Evolutionary conservation across 2,329 filamentous ascomycete genomes (phyloP), one percentile per base, ranked within the genome.

Genomic region (Arthroderma uncinatum): DNA sequence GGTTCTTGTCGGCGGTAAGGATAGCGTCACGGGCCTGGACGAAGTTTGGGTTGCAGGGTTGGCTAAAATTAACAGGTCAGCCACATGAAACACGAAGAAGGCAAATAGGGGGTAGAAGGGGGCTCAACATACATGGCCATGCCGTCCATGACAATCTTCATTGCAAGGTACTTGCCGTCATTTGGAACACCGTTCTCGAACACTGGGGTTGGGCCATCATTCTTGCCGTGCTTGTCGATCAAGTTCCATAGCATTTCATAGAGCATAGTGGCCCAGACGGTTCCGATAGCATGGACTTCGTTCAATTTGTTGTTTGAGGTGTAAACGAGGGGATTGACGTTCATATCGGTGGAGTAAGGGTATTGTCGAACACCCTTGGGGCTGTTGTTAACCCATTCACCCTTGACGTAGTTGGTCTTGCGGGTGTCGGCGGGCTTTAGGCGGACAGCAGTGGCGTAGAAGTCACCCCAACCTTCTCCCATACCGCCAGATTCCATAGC

Each of bases 171-270:
- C n/a, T 53, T 60, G 33, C 59, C 59, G 39, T 60, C 59, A 14
- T 33, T 58, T 25, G 59, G 59, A 34, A 60, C 56, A 9, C 57
- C 55, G 40, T 48, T 37, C 47, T 50, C 25, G 33, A 60, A 44
- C 5, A 42, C 9, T n/a, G 59, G 59, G 2, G 16, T n/a, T 23
- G 50, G 53, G 19, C 48, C 54, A 28, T 60, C 59, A 37, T 58
- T 60, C 54, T 60, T 60, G 53, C 59, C 59, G 56, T 60, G 59
- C 37, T 58, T 60, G 25, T 60, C 59, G 14, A 60, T 60, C 34
- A 60, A 36, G 36, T 58, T 60, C 59, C 59, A 60, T 16, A 60
- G 21, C 12, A 60, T 37, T 53, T 60, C 59, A 9, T 60, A 60
- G 47, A 60, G 59, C 56, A 58, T 60, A 19, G 39, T 42, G 12